Evolutionary conservation across 106 monocot genomes (phyloP).

Genomic region (Dioscorea alata): DNA sequence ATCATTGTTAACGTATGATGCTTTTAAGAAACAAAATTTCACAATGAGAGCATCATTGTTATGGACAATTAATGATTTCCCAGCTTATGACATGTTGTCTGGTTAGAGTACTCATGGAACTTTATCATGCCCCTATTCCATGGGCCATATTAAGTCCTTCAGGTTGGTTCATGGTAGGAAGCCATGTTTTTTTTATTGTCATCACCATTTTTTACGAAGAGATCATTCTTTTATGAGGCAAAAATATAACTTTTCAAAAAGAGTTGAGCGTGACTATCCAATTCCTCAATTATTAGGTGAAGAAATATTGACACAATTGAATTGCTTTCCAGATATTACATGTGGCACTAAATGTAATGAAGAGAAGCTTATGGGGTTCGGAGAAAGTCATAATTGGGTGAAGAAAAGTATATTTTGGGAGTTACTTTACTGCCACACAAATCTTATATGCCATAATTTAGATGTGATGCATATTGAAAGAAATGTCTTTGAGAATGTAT

Average conservation of each 20-base stretch:
- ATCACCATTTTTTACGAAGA: no score
- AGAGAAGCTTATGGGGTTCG: background rate
- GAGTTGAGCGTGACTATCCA: background rate
- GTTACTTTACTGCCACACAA: constrained; percentile 1
- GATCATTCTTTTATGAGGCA: no score
- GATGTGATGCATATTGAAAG: constrained; percentile 18
- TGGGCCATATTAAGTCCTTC: background rate
- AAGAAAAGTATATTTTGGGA: constrained; percentile 18
- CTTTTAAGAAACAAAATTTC: no score
- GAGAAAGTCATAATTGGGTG: background rate
- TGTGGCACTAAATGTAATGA: background rate
- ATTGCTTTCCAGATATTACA: background rate
- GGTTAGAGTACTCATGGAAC: constrained; percentile 17
- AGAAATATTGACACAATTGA: no score
- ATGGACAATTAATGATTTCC: constrained; percentile 12
- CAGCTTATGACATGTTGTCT: constrained; percentile 13
- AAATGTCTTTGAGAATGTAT: constrained; percentile 8
- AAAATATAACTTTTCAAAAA: no score
- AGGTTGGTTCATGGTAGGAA: background rate
- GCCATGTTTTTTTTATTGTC: no score
- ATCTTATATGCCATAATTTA: no score
- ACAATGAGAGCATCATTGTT: no score
- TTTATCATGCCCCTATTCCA: constrained; percentile 5
- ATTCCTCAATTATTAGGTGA: no score
- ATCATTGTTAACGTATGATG: no score